phyloP scores from a whole-genome alignment of 2,329 filamentous ascomycete species.

The Polytolypa hystricis region DNA sequence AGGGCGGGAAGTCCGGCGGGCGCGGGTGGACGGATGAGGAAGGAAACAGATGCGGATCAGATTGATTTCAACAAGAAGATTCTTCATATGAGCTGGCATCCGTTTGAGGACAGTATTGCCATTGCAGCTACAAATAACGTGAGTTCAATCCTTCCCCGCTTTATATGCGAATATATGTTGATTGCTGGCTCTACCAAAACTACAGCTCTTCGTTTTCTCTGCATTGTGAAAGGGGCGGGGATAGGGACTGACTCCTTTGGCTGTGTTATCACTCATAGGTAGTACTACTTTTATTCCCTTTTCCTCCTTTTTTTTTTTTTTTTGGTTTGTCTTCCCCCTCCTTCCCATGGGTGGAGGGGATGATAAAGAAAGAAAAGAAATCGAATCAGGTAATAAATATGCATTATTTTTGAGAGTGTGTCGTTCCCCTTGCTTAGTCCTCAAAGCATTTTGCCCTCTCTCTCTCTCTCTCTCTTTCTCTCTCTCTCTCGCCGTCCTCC shows the following conservation, averaged over 20 bases:
- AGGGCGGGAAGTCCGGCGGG: conserved; percentile 73
- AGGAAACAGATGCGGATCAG: conserved; percentile 97
- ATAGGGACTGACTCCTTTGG: background rate
- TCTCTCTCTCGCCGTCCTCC: background rate
- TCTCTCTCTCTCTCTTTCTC: background rate
- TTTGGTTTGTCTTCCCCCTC: too few relatives aligned
- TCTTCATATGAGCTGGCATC: conserved; percentile 99
- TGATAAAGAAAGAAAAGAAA: too few relatives aligned
- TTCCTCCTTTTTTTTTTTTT: background rate
- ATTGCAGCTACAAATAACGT: conserved; percentile 99
- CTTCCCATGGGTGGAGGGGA: too few relatives aligned
- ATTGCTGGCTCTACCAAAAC: conserved; percentile 12
- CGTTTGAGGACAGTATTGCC: conserved; percentile 97
- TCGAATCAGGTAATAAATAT: too few relatives aligned
- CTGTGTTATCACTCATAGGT: background rate
- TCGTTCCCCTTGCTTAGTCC: too few relatives aligned
- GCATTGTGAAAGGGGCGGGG: conserved; percentile 47
- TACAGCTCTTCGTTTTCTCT: conserved; percentile 66
- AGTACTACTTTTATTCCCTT: background rate
- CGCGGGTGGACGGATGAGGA: conserved; percentile 88
- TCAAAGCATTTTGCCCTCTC: background rate
- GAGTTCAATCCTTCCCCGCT: conserved; percentile 35
- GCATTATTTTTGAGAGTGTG: too few relatives aligned
- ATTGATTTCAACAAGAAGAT: conserved; percentile 99
- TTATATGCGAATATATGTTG: background rate